Percentiles rank a stretch among this genome's conserved stretches.
Conservation (phyloP, 164 flowering plant species). For the Macadamia integrifolia region DNA sequence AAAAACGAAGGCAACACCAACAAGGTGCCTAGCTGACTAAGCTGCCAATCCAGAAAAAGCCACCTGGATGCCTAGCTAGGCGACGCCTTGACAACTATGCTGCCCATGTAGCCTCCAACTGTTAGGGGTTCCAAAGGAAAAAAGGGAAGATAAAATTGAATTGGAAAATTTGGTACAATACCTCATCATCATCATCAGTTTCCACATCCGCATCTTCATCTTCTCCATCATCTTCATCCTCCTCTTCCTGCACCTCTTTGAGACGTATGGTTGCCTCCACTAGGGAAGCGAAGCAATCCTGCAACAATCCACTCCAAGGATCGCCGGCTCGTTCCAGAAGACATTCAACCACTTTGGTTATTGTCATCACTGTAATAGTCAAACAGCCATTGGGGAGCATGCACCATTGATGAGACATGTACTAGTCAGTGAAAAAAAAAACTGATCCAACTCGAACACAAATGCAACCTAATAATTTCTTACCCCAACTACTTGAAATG, state of each 20-base stretch:
- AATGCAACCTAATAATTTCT: background rate
- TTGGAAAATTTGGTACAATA: constrained; percentile 9
- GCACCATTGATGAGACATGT: background rate
- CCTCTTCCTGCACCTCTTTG: constrained; percentile 46
- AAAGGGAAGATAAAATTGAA: background rate
- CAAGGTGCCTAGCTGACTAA: too few species aligned
- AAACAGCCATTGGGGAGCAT: constrained; percentile 6
- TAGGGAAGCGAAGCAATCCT: constrained; percentile 45
- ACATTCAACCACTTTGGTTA: constrained; percentile 49
- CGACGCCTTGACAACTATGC: too few species aligned
- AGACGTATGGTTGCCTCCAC: constrained; percentile 45
- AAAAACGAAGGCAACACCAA: too few species aligned
- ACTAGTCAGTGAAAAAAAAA: background rate
- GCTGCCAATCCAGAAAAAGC: too few species aligned
- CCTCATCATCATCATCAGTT: constrained; percentile 44
- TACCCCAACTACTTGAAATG: too few species aligned
- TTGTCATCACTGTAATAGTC: constrained; percentile 39
- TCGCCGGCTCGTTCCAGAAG: constrained; percentile 25
- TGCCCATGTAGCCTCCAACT: background rate
- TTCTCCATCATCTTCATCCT: constrained; percentile 26
- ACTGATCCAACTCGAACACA: background rate
- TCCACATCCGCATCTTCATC: constrained; percentile 30
- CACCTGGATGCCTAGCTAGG: too few species aligned
- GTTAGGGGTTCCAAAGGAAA: background rate
- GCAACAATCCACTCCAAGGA: constrained; percentile 18